Percentiles rank a stretch among this genome's conserved stretches.
These are phyloP conservation scores for Tetracladium setigerum DNA, from an alignment of 495 filamentous ascomycete genomes.

Conservation along the genomic window DNA sequence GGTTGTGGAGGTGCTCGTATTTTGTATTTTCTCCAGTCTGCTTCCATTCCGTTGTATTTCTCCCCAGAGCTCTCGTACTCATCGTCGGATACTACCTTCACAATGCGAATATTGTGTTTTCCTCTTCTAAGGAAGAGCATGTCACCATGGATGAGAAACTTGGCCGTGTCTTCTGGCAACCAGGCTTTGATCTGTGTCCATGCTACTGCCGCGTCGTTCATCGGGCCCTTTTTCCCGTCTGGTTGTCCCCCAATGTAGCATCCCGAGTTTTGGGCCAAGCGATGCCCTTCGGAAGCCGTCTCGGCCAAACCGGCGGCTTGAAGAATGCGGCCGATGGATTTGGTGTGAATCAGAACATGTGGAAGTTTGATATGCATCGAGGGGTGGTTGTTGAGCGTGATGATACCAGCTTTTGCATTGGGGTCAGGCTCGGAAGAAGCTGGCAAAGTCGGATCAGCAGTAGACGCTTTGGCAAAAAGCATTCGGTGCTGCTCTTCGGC, in stretches of 20 bases:
- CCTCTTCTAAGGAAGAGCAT: conserved; percentile 64
- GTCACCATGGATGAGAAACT: conserved; percentile 53
- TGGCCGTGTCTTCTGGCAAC: conserved; percentile 45
- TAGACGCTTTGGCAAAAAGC: conserved; percentile 35
- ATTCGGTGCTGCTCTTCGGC: conserved; percentile 51
- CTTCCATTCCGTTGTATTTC: conserved; percentile 34
- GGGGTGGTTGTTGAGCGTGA: conserved; percentile 24
- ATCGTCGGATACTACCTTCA: conserved; percentile 65
- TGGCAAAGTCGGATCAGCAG: background rate
- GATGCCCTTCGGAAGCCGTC: conserved; percentile 59
- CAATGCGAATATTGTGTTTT: conserved; percentile 72
- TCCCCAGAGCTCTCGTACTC: conserved; percentile 44
- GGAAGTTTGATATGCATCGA: conserved; percentile 54
- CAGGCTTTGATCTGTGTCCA: conserved; percentile 57
- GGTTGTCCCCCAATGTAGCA: conserved; percentile 59
- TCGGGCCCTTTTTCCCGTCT: conserved; percentile 35
- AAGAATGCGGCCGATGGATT: conserved; percentile 56
- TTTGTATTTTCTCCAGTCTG: background rate
- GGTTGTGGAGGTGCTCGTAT: too few relatives aligned
- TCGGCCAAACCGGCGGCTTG: conserved; percentile 59
- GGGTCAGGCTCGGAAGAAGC: background rate
- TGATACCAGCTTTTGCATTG: background rate
- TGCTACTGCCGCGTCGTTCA: conserved; percentile 46
- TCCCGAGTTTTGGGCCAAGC: conserved; percentile 48
- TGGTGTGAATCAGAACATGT: conserved; percentile 50